phyloP scores from a whole-genome alignment of 768 basidiomycete genomes.

The Agaricus sinodeliciosus region DNA sequence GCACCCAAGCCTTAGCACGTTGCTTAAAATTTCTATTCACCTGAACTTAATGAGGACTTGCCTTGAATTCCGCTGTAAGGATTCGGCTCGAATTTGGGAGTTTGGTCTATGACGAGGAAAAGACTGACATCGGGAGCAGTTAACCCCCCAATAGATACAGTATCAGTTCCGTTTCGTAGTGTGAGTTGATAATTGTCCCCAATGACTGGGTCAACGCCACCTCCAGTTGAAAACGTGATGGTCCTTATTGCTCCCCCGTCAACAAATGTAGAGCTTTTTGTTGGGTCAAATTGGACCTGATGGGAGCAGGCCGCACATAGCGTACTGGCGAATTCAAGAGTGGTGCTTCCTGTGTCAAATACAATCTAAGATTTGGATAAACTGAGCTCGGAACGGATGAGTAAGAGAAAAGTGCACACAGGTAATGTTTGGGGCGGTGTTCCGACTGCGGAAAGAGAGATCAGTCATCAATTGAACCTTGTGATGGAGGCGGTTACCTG shows the following conservation, averaged over 20 bases:
- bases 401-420: conserved; percentile 19
- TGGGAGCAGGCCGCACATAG: conserved; percentile 38
- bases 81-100: conserved; percentile 42
- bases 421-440: conserved; percentile 44
- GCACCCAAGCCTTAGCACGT: conserved; percentile 39
- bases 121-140: conserved; percentile 29
- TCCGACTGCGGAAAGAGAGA: conserved; percentile 29
- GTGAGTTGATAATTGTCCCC: conserved; percentile 40
- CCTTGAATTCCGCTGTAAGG: conserved; percentile 54
- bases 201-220: conserved; percentile 48
- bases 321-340: conserved; percentile 45
- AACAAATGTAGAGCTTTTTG: conserved; percentile 45
- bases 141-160: conserved; percentile 42
- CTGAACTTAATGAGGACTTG: conserved; percentile 13
- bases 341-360: conserved; percentile 50
- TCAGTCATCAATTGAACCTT: neutral
- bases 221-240: conserved; percentile 49
- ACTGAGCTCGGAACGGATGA: neutral
- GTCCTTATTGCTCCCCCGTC: conserved; percentile 32
- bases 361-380: conserved; percentile 32
- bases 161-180: conserved; percentile 38
- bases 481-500: conserved; percentile 22
- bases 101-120: conserved; percentile 49
- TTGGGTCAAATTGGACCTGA: conserved; percentile 40
- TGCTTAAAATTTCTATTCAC: neutral